Base-by-base conservation (phyloP, 116 monocot species). In the Papilionanthe hybrid region DNA sequence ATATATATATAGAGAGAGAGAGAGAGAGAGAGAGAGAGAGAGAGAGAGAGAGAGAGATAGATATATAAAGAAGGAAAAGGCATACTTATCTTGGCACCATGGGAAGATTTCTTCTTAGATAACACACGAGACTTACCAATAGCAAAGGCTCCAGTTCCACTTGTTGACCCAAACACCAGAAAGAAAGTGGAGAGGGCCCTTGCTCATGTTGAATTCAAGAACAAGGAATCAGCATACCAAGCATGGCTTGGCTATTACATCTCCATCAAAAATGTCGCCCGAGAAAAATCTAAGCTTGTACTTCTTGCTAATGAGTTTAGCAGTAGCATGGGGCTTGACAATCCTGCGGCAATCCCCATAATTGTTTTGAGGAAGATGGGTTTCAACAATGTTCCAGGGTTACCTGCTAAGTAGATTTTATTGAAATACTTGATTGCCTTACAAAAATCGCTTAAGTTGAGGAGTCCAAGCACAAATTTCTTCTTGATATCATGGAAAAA, bases 201-300 rank as follows among this genome's bases (percentile, higher is more conserved):
- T 20, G 83, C 79, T 25, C 88, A 90, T 63, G 89, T 94, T n/a
- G 92, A 97, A 69, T 79, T 85, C 86, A 97, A 90, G 87, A 86
- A 78, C 82, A 97, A 97, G 76, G 94, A 94, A 78, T 78, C 89
- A 13, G 94, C 94, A 37, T 97, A 94, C 80, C 97, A 94, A 84
- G 87, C 97, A 66, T 97, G 97, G 97, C 91, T 97, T 11, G 94
- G 94, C 44, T 97, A 97, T 78, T 97, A 94, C 67, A 97, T 92
- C 66, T 91, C 92, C 4, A 92, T 87, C 23, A 94, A 91, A 78
- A 81, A 48, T 53, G 74, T 97, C 17, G 94, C 92, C 23, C 84
- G 89, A 10, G 94, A 94, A 76, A 97, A 97, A 76, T 55, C 55
- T 15, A 84, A 84, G 72, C 89, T 92, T 55, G 94, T 92, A 32